Evolutionary conservation across 1,139 yeast genomes (phyloP).

Genomic region (Scheffersomyces illinoinensis): DNA sequence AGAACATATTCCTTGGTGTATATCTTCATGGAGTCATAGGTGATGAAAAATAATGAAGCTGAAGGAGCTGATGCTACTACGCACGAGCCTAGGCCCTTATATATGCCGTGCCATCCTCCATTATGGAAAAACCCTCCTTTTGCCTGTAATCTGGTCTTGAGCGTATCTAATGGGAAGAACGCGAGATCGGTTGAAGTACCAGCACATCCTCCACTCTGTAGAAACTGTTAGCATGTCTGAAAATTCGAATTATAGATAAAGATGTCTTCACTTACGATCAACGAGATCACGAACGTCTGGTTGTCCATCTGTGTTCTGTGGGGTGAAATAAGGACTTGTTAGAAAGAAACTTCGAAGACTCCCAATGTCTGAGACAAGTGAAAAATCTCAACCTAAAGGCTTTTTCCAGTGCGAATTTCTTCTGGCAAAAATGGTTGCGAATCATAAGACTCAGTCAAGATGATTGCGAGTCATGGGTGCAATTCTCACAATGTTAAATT

Average conservation of each 20-base stretch:
- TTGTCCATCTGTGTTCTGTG: conserved; percentile 20
- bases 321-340: neutral
- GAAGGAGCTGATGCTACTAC: conserved; percentile 94
- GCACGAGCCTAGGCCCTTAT: conserved; percentile 90
- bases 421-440: neutral
- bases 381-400: neutral
- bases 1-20: conserved; percentile 40
- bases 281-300: conserved; percentile 24
- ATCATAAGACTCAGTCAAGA: neutral
- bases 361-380: neutral
- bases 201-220: conserved; percentile 87
- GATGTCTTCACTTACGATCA: conserved; percentile 25
- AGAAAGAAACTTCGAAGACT: neutral
- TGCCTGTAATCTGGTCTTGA: conserved; percentile 93
- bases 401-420: neutral
- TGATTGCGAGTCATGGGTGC: neutral
- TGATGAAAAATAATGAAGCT: conserved; percentile 85
- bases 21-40: conserved; percentile 77
- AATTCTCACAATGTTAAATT: neutral
- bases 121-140: conserved; percentile 89
- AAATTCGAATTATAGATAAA: neutral
- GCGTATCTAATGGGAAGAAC: conserved; percentile 93
- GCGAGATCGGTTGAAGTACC: conserved; percentile 94
- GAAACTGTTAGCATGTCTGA: conserved; percentile 13
- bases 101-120: conserved; percentile 92